Evolutionary conservation across 179 eudicot genomes (phyloP), one percentile per base, ranked within the genome.

Genomic region (Actinidia arguta): DNA sequence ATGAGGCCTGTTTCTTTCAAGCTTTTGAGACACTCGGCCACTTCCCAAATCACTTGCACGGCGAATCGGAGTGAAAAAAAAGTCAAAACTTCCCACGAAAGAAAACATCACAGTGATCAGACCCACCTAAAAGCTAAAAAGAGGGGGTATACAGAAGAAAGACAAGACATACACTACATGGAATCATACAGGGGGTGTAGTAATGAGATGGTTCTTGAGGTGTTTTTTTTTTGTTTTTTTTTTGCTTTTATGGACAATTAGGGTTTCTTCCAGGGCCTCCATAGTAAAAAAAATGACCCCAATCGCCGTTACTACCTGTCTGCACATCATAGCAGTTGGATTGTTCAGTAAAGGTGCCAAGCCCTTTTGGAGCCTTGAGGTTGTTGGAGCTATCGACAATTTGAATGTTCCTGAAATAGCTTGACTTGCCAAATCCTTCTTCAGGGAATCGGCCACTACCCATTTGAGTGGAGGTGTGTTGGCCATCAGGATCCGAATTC

Each of bases 361-460:
- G 81, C 59, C 85, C 96, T 84, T 89, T 92, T 0, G 98, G 98
- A 47, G 96, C 88, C 85, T 94, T 95, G 75, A 95, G 98, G 79
- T 94, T 94, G 90, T 95, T 95, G 25, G 98, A 90, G 83, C 90
- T 90, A 70, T 95, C 98, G 3, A 95, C 98, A 63, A 95, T 89
- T 86, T 94, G 97, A 27, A 95, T 90, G 82, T 95, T 95, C 80
- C 97, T 90, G 87, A 95, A 95, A 84, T 95, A 95, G 87, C 98
- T 95, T 8, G 98, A 85, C 86, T 93, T 95, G 14, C 96, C 94
- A 48, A 95, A 95, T 24, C 98, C 98, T 90, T 95, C 97, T 83
- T 94, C 98, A 0, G 97, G 98, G 88, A 95, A 95, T 78, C 71
- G 93, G 0, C 98, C 98, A 24, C 98, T 95, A 25, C 98, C 98